Percentiles rank a stretch among this genome's conserved stretches.
These are phyloP conservation scores for Kluyveromyces lactis DNA, from an alignment of 805 yeast species.

Conservation along the genomic window DNA sequence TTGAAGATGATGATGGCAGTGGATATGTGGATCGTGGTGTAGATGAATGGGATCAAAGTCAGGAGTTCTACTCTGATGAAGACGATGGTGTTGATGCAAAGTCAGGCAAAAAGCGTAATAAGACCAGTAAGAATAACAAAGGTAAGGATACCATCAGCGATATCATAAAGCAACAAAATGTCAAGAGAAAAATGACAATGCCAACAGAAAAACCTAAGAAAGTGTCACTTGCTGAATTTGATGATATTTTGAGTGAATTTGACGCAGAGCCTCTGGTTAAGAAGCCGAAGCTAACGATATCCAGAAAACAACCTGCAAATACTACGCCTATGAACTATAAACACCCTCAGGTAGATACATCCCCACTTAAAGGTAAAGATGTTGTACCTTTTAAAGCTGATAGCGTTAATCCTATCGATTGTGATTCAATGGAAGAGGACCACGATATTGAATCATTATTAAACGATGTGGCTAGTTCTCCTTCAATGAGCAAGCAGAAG, in stretches of 20 bases:
- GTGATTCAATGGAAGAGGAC: neutral
- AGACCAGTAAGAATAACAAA: constrained; percentile 8
- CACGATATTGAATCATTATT: constrained; percentile 3
- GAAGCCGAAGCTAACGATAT: neutral
- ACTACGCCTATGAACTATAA: neutral
- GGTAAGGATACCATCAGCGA: constrained; percentile 28
- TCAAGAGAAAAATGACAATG: constrained; percentile 34
- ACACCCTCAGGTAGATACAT: constrained; percentile 14
- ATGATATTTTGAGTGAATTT: constrained; percentile 57
- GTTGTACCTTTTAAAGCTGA: constrained; percentile 1
- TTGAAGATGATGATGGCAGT: constrained; percentile 87
- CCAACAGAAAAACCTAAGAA: constrained; percentile 27
- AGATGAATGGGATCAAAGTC: constrained; percentile 71
- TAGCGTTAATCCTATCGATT: constrained; percentile 8
- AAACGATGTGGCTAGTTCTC: constrained; percentile 19
- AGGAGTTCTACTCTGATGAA: constrained; percentile 49
- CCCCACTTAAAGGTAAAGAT: constrained; percentile 19
- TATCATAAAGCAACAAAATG: constrained; percentile 43
- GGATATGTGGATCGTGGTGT: constrained; percentile 93
- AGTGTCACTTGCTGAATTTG: constrained; percentile 48
- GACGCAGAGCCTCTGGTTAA: constrained; percentile 20
- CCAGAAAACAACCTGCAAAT: neutral
- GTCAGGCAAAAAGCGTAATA: constrained; percentile 25
- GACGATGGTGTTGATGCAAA: constrained; percentile 31
- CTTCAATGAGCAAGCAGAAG: constrained; percentile 11